Conservation (phyloP, 306 rosid species). For the Lablab purpureus region DNA sequence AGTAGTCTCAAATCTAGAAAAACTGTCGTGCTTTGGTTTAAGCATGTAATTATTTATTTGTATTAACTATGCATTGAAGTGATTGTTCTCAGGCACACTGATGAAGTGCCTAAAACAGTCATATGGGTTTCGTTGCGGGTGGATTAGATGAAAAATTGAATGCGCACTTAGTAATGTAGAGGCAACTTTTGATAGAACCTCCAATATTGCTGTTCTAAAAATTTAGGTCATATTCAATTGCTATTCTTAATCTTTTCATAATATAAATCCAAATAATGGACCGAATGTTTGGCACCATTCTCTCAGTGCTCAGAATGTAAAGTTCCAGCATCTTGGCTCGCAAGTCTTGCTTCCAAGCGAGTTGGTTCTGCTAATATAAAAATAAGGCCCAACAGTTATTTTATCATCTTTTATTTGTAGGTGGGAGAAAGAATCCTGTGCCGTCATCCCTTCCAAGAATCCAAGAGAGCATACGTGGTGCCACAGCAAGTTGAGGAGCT, state of each 20-base stretch:
- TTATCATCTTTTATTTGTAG: conserved; percentile 54
- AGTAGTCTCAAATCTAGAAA: neutral
- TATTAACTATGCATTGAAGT: neutral
- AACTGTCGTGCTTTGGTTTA: neutral
- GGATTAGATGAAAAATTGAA: conserved; percentile 1
- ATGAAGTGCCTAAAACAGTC: conserved; percentile 19
- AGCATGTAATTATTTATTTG: conserved; percentile 15
- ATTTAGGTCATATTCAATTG: conserved; percentile 18
- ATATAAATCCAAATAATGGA: conserved; percentile 29
- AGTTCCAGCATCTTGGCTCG: conserved; percentile 24
- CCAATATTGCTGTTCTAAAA: conserved; percentile 14
- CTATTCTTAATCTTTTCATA: conserved; percentile 22
- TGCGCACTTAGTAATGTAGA: conserved; percentile 4
- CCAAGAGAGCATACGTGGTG: conserved; percentile 98
- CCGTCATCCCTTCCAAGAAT: conserved; percentile 98
- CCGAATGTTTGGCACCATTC: conserved; percentile 5
- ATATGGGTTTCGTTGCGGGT: conserved; percentile 22
- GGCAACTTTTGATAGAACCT: conserved; percentile 28
- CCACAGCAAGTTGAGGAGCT: conserved; percentile 96
- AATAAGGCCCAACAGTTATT: conserved; percentile 20
- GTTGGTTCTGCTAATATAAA: conserved; percentile 29
- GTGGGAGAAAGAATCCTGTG: conserved; percentile 92
- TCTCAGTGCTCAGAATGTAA: conserved; percentile 9
- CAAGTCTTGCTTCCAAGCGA: conserved; percentile 9
- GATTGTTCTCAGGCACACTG: conserved; percentile 11